Conservation (phyloP, 1,139 yeast species). For the Protomyces lactucae-debilis region DNA sequence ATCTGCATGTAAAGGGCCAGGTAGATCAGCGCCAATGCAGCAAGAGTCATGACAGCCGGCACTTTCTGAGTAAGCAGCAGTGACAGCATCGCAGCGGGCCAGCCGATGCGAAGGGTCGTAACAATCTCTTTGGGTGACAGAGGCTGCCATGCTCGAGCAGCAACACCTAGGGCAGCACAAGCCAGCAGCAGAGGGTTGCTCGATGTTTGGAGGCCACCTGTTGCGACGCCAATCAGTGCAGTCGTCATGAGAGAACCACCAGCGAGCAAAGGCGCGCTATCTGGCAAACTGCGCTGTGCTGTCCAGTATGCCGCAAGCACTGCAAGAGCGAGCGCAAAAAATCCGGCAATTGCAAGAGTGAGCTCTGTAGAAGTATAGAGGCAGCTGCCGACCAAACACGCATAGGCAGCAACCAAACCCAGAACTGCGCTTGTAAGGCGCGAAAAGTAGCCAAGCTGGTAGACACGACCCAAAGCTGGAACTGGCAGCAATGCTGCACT, state of each 20-base stretch:
- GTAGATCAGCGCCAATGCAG: background rate
- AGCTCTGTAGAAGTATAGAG: background rate
- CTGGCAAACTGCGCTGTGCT: background rate
- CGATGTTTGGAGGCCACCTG: background rate
- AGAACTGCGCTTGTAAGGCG: background rate
- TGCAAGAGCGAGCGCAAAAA: background rate
- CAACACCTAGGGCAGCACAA: background rate
- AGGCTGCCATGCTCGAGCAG: background rate
- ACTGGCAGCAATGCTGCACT: background rate
- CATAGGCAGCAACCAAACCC: background rate
- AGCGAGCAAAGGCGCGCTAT: background rate
- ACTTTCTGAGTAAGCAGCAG: background rate
- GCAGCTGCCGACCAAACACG: background rate
- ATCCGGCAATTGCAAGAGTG: background rate
- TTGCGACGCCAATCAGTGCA: background rate
- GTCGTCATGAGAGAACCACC: background rate
- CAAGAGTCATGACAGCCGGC: background rate
- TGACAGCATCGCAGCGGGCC: background rate
- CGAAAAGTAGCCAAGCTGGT: background rate
- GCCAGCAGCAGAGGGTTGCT: background rate
- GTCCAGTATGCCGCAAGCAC: background rate
- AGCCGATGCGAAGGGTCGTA: background rate
- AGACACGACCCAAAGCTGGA: background rate
- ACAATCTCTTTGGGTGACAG: background rate
- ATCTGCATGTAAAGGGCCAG: background rate